Conservation (phyloP, 2,329 filamentous ascomycete genomes). For the Xylariaceae sp. region DNA sequence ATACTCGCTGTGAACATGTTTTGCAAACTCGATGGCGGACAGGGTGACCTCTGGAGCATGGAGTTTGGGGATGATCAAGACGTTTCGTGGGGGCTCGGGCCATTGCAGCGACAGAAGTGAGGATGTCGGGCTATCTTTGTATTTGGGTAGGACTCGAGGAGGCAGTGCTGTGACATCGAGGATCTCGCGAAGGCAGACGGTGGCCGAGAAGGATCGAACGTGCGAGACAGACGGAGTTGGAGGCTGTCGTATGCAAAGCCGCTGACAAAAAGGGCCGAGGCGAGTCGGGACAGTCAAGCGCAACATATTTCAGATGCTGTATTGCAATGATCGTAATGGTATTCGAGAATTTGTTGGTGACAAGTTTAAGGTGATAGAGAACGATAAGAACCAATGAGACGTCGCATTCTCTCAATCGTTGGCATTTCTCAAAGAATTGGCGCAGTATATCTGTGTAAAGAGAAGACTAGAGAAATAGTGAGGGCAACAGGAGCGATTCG, state of each 20-base stretch:
- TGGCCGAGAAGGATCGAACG: slow-evolving; percentile 56
- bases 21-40: slow-evolving; percentile 63
- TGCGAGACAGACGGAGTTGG: background rate
- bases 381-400: slow-evolving; percentile 1
- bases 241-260: slow-evolving; percentile 5
- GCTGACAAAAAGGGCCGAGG: background rate
- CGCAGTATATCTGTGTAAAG: background rate
- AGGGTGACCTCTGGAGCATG: slow-evolving; percentile 59
- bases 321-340: background rate
- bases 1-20: slow-evolving; percentile 81
- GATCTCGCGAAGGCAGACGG: slow-evolving; percentile 53
- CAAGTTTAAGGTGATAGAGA: background rate
- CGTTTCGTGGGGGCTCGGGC: slow-evolving; percentile 61
- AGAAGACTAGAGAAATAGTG: background rate
- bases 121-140: slow-evolving; percentile 64
- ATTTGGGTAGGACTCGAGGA: slow-evolving; percentile 65
- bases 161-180: slow-evolving; percentile 58
- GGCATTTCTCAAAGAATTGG: background rate
- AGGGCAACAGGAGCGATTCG: background rate
- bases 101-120: slow-evolving; percentile 63
- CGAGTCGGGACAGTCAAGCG: slow-evolving; percentile 2
- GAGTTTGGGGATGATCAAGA: slow-evolving; percentile 66
- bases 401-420: slow-evolving; percentile 20
- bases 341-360: background rate
- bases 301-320: slow-evolving; percentile 19